These are phyloP conservation scores for Tetraselmis chui DNA, from an alignment of 139 green algal genomes.

Conservation along the genomic window DNA sequence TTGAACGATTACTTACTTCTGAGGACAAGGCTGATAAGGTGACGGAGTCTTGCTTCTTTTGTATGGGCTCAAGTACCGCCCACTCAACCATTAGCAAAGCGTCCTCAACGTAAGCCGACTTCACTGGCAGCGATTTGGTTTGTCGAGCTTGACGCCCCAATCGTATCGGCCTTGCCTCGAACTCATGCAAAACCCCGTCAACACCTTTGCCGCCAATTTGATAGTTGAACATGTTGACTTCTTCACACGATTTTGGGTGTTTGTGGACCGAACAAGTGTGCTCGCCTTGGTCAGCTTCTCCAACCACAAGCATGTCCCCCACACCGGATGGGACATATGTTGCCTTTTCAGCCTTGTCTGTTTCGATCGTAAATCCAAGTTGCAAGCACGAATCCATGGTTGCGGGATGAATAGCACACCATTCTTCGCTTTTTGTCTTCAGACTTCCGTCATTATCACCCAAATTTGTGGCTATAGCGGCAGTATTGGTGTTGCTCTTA, in stretches of 20 bases:
- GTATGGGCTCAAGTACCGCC: not conserved
- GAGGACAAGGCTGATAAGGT: not conserved
- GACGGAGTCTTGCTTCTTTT: not conserved
- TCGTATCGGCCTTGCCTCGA: not conserved
- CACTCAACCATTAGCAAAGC: not conserved
- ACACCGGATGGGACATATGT: not conserved
- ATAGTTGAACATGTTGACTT: not conserved
- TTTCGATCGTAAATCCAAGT: not conserved
- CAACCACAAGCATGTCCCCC: not conserved
- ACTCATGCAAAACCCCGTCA: not conserved
- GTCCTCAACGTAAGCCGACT: not conserved
- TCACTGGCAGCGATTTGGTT: not conserved
- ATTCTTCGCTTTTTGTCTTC: not conserved
- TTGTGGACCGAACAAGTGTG: too few relatives aligned
- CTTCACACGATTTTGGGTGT: not conserved
- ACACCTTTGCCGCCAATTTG: not conserved
- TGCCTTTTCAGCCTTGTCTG: not conserved
- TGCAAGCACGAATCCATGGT: not conserved
- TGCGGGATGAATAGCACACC: not conserved
- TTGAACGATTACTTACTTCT: not conserved
- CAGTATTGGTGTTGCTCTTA: not conserved
- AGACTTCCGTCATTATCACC: not conserved
- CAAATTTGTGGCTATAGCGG: not conserved
- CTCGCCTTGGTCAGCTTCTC: too few relatives aligned
- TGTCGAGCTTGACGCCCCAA: too few relatives aligned